phyloP scores from a whole-genome alignment of 345 rosid species.

The Rhodamnia argentea region DNA sequence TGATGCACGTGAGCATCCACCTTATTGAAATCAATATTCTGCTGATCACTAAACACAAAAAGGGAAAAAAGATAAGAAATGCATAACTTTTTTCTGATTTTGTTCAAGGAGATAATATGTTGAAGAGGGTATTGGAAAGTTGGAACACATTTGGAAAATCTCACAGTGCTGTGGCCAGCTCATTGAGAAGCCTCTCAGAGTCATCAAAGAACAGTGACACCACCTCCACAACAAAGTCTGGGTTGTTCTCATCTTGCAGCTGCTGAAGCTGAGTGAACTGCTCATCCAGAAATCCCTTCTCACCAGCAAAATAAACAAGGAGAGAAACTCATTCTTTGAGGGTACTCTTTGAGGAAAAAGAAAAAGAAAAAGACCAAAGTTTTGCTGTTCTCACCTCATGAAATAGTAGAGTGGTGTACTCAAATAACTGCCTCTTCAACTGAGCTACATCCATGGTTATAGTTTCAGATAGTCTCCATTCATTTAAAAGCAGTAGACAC shows the following conservation, averaged over 20 bases:
- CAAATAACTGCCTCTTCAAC: constrained; percentile 38
- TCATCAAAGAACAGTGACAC: constrained; percentile 51
- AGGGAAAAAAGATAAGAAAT: neutral
- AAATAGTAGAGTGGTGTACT: constrained; percentile 35
- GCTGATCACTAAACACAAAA: constrained; percentile 21
- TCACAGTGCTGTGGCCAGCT: constrained; percentile 38
- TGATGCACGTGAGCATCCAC: constrained; percentile 46
- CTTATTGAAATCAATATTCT: constrained; percentile 26
- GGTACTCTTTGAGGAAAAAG: neutral
- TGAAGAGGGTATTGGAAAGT: neutral
- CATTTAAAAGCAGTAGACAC: neutral
- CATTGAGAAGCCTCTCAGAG: constrained; percentile 42
- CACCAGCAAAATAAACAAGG: neutral
- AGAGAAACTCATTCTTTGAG: neutral
- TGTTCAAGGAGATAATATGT: neutral
- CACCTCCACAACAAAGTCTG: constrained; percentile 52
- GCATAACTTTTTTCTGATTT: neutral
- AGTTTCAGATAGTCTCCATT: neutral
- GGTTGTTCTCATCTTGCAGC: constrained; percentile 58
- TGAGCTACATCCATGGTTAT: constrained; percentile 33
- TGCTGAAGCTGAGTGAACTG: constrained; percentile 49
- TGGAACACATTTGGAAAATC: neutral
- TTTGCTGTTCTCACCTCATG: constrained; percentile 26
- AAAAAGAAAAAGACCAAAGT: neutral
- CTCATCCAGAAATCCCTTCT: constrained; percentile 47